phyloP scores from a whole-genome alignment of 1,139 yeast species.

The Geotrichum citri-aurantii region DNA sequence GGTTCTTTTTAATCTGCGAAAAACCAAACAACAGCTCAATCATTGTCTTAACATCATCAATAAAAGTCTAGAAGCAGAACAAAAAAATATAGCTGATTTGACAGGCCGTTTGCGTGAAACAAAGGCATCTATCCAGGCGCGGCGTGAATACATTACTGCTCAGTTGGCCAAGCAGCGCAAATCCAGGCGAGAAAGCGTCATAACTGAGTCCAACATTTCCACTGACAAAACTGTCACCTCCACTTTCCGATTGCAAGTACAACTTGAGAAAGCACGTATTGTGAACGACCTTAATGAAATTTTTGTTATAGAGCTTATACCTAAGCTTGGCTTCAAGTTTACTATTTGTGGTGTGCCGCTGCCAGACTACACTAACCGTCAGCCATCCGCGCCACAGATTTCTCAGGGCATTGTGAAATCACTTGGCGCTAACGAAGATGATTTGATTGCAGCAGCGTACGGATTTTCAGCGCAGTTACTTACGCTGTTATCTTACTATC shows the following conservation, averaged over 20 bases:
- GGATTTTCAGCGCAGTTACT: slow-evolving; percentile 47
- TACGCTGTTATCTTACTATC: slow-evolving; percentile 39
- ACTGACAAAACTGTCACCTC: slow-evolving; percentile 15
- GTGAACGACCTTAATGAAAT: slow-evolving; percentile 27
- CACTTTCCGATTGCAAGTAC: slow-evolving; percentile 2
- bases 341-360: slow-evolving; percentile 35
- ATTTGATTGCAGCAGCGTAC: slow-evolving; percentile 45
- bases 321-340: slow-evolving; percentile 32
- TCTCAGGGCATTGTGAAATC: slow-evolving; percentile 11
- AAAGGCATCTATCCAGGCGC: slow-evolving; percentile 12
- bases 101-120: slow-evolving; percentile 15
- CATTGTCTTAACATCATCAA: slow-evolving; percentile 14
- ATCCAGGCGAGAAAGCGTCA: slow-evolving; percentile 7
- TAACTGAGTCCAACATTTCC: slow-evolving; percentile 16
- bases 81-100: slow-evolving; percentile 15
- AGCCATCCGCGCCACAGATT: slow-evolving; percentile 5
- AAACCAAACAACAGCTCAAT: slow-evolving; percentile 8
- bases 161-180: slow-evolving; percentile 11
- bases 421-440: slow-evolving; percentile 30
- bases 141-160: slow-evolving; percentile 8
- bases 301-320: slow-evolving; percentile 37
- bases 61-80: slow-evolving; percentile 5
- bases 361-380: slow-evolving; percentile 23
- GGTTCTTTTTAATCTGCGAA: slow-evolving; percentile 7
- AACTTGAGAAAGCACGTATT: slow-evolving; percentile 27